Base-by-base conservation (phyloP, 2,329 filamentous ascomycete species). In the Alternaria triticimaculans region DNA sequence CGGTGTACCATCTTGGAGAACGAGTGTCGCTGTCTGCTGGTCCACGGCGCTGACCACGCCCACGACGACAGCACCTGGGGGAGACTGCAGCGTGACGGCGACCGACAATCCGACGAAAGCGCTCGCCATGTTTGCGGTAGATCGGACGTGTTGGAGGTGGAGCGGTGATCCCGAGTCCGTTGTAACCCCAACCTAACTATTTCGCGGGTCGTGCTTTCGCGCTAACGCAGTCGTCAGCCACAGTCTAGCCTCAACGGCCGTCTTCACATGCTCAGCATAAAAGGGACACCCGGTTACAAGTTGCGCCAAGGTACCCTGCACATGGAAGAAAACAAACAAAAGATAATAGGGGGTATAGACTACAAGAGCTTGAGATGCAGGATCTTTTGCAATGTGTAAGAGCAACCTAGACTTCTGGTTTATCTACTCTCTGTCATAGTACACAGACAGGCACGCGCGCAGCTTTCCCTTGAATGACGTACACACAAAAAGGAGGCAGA, bases 41-140 rank as follows among this genome's bases (percentile, higher is more conserved):
- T 90, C 86, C 58, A 95, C 89, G 70, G 89, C 85, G 64, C 88
- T 87, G 37, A 96, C 91, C 21, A 88, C 87, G 55, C 93, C 93
- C 64, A 89, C 88, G 54, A 95, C 82, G 72, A 87, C 84, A 45
- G 87, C 87, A 64, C 87, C 87, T 3, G 87, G 85, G 56, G 91
- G 90, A 62, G 88, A 84, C 72, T 86, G 87, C 67, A 96, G 85
- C 37, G 90, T 90, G 73, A 96, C 89, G 64, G 89, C 83, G 81
- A 96, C 92, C 64, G 90, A 89, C 78, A 92, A 87, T 65, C 92
- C 92, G 74, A 93, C 88, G 78, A 95, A 93, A 75, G 89, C 85
- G 63, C 85, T 84, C 53, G 75, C 88, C 89, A 92, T 92, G 70
- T 37, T 66, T 62, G 64, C 46, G 20, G 41, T 61, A 55, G 46